phyloP scores from a whole-genome alignment of 305 asterid genomes.

The Rubia peregrina region DNA sequence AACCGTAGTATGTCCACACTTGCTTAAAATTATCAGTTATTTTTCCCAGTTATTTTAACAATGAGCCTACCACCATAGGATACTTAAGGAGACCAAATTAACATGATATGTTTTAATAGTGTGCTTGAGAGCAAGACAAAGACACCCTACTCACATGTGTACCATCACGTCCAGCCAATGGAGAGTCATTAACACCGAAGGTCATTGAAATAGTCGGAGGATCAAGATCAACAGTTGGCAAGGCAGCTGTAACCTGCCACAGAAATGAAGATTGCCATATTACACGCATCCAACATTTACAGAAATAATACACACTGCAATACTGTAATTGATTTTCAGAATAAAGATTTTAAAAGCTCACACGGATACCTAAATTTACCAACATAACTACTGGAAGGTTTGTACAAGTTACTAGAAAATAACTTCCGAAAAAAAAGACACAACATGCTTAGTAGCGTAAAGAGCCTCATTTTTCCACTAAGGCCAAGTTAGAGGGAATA shows the following conservation, averaged over 20 bases:
- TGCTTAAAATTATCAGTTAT: neutral
- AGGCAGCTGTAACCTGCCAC: slow-evolving; percentile 65
- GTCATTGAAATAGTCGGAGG: slow-evolving; percentile 99
- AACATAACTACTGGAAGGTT: neutral
- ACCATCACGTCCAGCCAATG: slow-evolving; percentile 98
- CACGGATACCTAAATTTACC: neutral
- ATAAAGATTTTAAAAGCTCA: neutral
- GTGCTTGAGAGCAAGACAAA: neutral
- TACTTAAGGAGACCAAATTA: neutral
- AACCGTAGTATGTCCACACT: neutral
- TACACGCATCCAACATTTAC: neutral
- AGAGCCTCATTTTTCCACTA: neutral
- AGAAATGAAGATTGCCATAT: slow-evolving; percentile 10
- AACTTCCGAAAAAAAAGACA: neutral
- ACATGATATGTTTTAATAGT: neutral
- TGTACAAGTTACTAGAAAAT: neutral
- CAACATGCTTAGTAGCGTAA: too few relatives aligned
- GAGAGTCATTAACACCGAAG: slow-evolving; percentile 96
- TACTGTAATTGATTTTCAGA: neutral
- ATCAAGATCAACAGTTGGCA: slow-evolving; percentile 92
- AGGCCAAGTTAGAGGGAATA: neutral
- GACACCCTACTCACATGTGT: slow-evolving; percentile 51
- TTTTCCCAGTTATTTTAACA: neutral
- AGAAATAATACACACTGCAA: neutral
- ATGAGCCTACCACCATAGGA: neutral